Conservation (phyloP, 257 asterid species). For the Penstemon eatonii region DNA sequence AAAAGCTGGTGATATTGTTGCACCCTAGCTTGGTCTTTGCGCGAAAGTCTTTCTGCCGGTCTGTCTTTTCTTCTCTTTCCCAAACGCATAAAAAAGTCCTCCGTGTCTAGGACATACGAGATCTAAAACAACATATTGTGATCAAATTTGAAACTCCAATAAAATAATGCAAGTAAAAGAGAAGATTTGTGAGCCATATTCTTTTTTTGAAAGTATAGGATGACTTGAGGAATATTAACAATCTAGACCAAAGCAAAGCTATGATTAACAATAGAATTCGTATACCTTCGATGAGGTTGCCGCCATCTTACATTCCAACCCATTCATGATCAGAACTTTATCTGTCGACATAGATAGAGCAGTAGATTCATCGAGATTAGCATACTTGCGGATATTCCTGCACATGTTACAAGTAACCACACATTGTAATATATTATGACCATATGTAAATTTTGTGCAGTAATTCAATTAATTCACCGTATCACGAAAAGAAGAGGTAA, state of each 20-base stretch:
- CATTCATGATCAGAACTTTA: conserved; percentile 63
- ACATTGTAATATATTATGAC: conserved; percentile 8
- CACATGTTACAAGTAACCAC: conserved; percentile 28
- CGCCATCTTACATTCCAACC: conserved; percentile 96
- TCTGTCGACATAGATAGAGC: conserved; percentile 65
- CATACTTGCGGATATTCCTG: conserved; percentile 68
- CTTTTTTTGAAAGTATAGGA: neutral
- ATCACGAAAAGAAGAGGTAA: neutral
- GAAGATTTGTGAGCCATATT: neutral
- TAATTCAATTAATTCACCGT: too few relatives aligned
- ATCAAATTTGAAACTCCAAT: conserved; percentile 6
- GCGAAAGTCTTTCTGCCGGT: conserved; percentile 29
- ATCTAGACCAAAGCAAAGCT: too few relatives aligned
- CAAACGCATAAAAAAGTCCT: conserved; percentile 77
- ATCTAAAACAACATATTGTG: conserved; percentile 50
- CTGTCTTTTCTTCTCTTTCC: conserved; percentile 49
- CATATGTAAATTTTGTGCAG: too few relatives aligned
- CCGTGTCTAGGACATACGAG: conserved; percentile 87
- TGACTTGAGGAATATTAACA: too few relatives aligned
- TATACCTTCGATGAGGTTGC: conserved; percentile 84
- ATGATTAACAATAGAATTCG: neutral
- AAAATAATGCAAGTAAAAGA: neutral
- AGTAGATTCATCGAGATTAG: conserved; percentile 50
- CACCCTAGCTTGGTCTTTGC: conserved; percentile 43
- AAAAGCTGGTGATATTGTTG: conserved; percentile 54